These are phyloP conservation scores for Abrus pulchellus DNA, from an alignment of 306 rosid species.

Conservation along the genomic window DNA sequence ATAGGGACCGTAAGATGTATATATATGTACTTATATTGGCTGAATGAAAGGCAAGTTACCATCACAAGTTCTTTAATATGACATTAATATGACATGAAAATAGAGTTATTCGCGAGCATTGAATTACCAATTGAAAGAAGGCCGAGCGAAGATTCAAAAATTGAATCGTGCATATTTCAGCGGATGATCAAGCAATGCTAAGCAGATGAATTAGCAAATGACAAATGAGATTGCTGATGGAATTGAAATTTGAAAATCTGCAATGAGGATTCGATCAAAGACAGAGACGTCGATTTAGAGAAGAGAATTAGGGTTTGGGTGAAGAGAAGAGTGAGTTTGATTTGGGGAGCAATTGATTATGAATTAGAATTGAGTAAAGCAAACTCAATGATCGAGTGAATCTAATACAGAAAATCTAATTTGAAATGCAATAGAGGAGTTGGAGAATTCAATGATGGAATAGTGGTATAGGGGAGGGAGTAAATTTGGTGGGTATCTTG, in stretches of 20 bases:
- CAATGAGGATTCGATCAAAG: slow-evolving; percentile 60
- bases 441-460: too few species aligned
- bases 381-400: too few species aligned
- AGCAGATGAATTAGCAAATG: slow-evolving; percentile 33
- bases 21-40: too few species aligned
- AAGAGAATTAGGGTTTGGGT: slow-evolving; percentile 66
- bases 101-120: slow-evolving; percentile 50
- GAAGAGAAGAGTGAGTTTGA: slow-evolving; percentile 63
- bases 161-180: slow-evolving; percentile 37
- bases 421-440: too few species aligned
- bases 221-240: slow-evolving; percentile 54
- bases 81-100: too few species aligned
- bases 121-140: slow-evolving; percentile 48
- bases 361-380: not conserved
- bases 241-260: not conserved
- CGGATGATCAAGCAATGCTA: slow-evolving; percentile 37
- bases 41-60: too few species aligned
- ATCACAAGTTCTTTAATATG: too few species aligned
- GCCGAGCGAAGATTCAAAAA: slow-evolving; percentile 27
- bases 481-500: too few species aligned
- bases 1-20: too few species aligned
- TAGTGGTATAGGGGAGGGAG: too few species aligned
- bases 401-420: too few species aligned
- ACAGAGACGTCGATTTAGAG: slow-evolving; percentile 36
- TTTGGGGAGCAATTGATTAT: slow-evolving; percentile 53